Percentiles rank a stretch among this genome's conserved stretches.
Evolutionary conservation across 148 eudicot genomes (phyloP).

Genomic region (Suaeda aralocaspica): DNA sequence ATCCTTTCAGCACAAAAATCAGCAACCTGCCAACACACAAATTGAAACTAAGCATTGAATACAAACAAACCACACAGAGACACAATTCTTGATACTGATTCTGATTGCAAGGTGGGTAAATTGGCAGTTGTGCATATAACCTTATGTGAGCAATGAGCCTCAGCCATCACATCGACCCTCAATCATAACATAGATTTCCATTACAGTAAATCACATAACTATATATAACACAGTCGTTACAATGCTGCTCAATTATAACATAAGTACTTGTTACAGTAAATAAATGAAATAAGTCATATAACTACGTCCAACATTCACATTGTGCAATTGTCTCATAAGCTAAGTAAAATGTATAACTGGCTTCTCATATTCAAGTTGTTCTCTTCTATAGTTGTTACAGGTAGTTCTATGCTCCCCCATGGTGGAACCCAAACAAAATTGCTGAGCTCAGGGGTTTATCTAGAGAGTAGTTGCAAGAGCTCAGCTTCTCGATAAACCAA

Average conservation of each 20-base stretch:
- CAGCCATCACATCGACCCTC: background rate
- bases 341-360: background rate
- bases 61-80: background rate
- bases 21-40: constrained; percentile 46
- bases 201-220: too few species aligned
- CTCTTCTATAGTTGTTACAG: background rate
- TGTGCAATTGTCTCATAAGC: background rate
- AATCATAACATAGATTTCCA: too few species aligned
- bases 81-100: background rate
- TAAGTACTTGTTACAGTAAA: background rate
- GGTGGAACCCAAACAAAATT: background rate
- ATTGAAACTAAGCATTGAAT: background rate
- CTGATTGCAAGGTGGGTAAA: background rate
- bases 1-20: constrained; percentile 54
- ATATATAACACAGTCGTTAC: background rate
- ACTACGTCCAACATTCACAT: background rate
- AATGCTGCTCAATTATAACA: background rate
- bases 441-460: background rate
- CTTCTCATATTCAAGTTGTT: background rate
- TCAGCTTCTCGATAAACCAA: background rate
- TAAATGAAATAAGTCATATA: background rate
- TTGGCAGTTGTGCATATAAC: background rate
- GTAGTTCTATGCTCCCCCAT: background rate
- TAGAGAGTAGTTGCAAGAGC: background rate
- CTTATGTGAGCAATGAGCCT: background rate